phyloP scores from a whole-genome alignment of 345 rosid genomes.

The Citrus trifoliata region DNA sequence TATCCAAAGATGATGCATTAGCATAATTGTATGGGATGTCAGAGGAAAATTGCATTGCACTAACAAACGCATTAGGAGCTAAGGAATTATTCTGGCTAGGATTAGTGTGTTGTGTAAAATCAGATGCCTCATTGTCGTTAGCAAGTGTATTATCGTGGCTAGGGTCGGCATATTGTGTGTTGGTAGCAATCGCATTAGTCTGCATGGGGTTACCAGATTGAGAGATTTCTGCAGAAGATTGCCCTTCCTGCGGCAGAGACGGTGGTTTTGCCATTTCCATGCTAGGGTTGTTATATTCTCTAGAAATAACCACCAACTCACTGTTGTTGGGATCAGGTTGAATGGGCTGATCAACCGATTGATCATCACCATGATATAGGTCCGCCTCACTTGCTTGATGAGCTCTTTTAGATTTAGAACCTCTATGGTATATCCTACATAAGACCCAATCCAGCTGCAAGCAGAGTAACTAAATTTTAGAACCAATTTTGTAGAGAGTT shows the following conservation, averaged over 20 bases:
- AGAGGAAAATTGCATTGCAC: not conserved
- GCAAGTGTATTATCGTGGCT: not conserved
- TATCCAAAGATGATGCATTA: not conserved
- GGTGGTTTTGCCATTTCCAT: not conserved
- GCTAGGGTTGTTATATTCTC: not conserved
- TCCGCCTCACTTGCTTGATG: not conserved
- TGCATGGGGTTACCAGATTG: not conserved
- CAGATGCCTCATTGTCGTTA: too few species aligned
- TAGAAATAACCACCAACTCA: not conserved
- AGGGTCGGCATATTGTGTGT: not conserved
- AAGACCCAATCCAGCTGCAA: not conserved
- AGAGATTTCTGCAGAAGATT: not conserved
- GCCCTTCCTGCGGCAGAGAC: not conserved
- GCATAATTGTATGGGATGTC: not conserved
- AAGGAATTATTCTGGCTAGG: not conserved
- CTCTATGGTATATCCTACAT: not conserved
- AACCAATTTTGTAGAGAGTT: too few species aligned
- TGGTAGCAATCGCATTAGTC: too few species aligned
- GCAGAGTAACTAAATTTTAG: not conserved
- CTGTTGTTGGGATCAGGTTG: not conserved
- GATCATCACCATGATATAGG: not conserved
- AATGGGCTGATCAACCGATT: not conserved
- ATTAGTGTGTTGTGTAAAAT: not conserved
- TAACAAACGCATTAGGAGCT: not conserved
- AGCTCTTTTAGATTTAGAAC: not conserved